Conservation (phyloP, 495 filamentous ascomycete genomes). For the Aspergillus ostianus region DNA sequence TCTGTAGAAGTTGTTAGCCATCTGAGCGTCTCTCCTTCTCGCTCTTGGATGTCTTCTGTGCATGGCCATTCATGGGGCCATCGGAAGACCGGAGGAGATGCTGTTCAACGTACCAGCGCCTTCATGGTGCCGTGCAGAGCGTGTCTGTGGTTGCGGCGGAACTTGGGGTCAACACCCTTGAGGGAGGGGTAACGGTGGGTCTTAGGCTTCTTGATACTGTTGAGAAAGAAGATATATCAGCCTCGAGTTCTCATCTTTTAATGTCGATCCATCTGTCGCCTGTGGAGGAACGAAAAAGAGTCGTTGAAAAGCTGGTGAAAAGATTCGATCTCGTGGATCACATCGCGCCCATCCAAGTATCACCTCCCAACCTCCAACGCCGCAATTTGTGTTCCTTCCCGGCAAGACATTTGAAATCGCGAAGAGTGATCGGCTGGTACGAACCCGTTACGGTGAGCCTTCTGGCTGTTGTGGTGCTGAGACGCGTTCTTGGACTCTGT, state of each 20-base stretch:
- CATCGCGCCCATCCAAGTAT: not conserved
- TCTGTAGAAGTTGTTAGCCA: slow-evolving; percentile 64
- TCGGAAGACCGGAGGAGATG: not conserved
- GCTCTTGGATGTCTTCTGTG: not conserved
- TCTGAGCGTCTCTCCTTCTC: not conserved
- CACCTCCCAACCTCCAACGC: slow-evolving; percentile 13
- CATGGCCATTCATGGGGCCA: not conserved
- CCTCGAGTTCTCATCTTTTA: slow-evolving; percentile 11
- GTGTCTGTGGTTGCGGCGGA: slow-evolving; percentile 98
- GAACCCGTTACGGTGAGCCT: slow-evolving; percentile 98
- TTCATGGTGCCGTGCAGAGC: slow-evolving; percentile 97
- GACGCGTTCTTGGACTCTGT: slow-evolving; percentile 99
- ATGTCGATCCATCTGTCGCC: not conserved
- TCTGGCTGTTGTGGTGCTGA: slow-evolving; percentile 94
- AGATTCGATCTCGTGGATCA: not conserved
- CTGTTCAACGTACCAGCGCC: slow-evolving; percentile 75
- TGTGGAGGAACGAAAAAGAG: not conserved
- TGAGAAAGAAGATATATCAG: slow-evolving; percentile 33
- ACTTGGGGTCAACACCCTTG: slow-evolving; percentile 99
- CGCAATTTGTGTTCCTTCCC: slow-evolving; percentile 4
- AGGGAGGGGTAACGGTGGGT: slow-evolving; percentile 97
- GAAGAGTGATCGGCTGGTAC: slow-evolving; percentile 27
- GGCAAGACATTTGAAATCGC: not conserved
- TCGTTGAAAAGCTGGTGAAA: not conserved
- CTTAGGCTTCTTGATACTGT: slow-evolving; percentile 99